Base-by-base conservation (phyloP, 441 rosid species). In the Raphanus hybrid region DNA sequence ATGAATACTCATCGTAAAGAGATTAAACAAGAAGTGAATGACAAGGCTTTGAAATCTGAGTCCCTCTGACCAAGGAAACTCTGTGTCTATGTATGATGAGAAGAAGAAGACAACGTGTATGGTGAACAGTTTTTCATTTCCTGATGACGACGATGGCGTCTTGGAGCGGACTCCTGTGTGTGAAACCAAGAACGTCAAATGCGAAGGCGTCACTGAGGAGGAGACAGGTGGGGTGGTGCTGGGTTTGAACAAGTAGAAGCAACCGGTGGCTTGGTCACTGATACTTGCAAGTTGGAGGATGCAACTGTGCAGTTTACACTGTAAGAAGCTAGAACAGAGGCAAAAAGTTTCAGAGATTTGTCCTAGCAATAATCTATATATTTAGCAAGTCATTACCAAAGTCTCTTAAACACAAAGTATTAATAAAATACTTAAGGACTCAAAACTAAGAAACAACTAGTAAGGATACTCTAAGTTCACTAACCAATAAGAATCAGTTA, bases 151-250 rank as follows among this genome's bases (percentile, higher is more conserved):
- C 12, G 52, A 45, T 2, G 61, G 61, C 3, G 3, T 57, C 11
- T 18, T 57, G 61, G 61, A 57, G 29, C 61, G 61, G 12, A 57
- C 61, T 57, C 61, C 61, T 57, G 29, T 57, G 6, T 55, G 29
- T 18, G 61, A 20, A 9, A 57, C 61, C 29, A 57, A 57, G 61
- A 57, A 57, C 29, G 61, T 57, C 5, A 57, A 57, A 57, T 8
- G 2, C 20, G 61, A 57, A 57, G 61, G 61, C 29, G 23, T 57
- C 61, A 18, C 6, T 8, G 61, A 20, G 61, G 20, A 18, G 20
- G 61, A 57, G 61, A 3, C 29, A 18, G 18, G 18, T 18, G 18
- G 1, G 29, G 29, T 57, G 61, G 9, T 57, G 61, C 1, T 18
- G 1, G 20, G 20, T 18, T 18, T 18, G 20, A 18, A 18, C 20